These are phyloP conservation scores for Oldenlandia corymbosa DNA, from an alignment of 257 asterid species.

Conservation along the genomic window DNA sequence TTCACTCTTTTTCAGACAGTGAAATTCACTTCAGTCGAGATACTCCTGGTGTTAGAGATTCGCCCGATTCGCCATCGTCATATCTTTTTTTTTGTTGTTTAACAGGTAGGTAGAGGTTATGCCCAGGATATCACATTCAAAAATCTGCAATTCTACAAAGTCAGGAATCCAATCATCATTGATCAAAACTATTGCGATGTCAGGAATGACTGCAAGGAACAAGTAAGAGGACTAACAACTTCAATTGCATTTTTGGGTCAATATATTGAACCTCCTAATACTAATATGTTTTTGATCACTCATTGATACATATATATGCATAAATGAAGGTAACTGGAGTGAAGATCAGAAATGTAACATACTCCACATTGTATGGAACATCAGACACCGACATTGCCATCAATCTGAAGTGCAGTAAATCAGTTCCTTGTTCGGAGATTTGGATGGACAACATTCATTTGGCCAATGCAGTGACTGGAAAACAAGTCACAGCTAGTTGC, in stretches of 20 bases:
- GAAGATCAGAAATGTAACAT: conserved; percentile 42
- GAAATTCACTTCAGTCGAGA: too few relatives aligned
- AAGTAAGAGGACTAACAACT: conserved; percentile 25
- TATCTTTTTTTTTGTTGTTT: background rate
- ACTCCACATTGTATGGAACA: conserved; percentile 39
- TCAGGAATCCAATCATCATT: conserved; percentile 56
- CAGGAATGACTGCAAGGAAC: conserved; percentile 31
- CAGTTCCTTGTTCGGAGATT: conserved; percentile 44
- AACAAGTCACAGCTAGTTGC: conserved; percentile 38
- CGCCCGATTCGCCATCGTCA: background rate
- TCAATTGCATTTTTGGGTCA: background rate
- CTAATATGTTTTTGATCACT: background rate
- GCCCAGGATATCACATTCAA: conserved; percentile 38
- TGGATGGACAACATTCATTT: conserved; percentile 34
- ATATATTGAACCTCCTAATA: background rate
- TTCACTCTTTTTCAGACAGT: too few relatives aligned
- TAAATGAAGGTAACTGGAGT: conserved; percentile 54
- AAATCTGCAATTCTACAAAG: conserved; percentile 37
- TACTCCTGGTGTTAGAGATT: too few relatives aligned
- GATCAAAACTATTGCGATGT: conserved; percentile 53
- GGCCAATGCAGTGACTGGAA: conserved; percentile 21
- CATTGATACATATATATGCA: background rate
- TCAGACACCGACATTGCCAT: conserved; percentile 42
- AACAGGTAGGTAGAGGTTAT: conserved; percentile 55
- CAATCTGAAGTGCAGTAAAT: conserved; percentile 49